These are phyloP conservation scores for Aspergillus aculeatinus DNA, from an alignment of 2,329 filamentous ascomycete species.

Conservation along the genomic window DNA sequence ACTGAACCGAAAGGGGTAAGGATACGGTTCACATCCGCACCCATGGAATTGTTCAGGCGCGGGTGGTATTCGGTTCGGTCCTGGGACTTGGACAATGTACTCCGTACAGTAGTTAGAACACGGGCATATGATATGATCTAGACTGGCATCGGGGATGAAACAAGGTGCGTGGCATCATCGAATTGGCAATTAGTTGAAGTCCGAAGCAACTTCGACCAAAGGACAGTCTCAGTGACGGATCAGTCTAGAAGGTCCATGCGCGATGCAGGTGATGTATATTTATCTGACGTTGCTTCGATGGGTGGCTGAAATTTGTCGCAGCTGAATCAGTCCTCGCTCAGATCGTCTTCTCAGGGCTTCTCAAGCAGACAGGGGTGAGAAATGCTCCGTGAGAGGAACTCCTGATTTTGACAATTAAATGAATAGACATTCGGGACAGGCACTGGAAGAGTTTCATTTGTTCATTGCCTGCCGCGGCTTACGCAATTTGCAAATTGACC, in stretches of 20 bases:
- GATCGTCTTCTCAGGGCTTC: background rate
- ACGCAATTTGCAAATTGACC: slow-evolving; percentile 1
- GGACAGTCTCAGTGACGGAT: slow-evolving; percentile 10
- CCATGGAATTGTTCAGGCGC: slow-evolving; percentile 2
- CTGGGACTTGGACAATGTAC: background rate
- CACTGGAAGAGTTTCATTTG: background rate
- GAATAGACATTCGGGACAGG: background rate
- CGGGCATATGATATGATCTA: background rate
- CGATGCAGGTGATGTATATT: slow-evolving; percentile 7
- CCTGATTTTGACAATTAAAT: background rate
- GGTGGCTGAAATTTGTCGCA: slow-evolving; percentile 1
- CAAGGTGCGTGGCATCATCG: slow-evolving; percentile 21
- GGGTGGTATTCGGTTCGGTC: background rate
- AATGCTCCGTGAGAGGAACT: background rate
- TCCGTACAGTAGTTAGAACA: background rate
- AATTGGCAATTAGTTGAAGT: slow-evolving; percentile 9
- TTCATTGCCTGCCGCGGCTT: background rate
- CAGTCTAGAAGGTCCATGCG: slow-evolving; percentile 12
- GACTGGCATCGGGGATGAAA: slow-evolving; percentile 12
- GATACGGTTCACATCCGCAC: slow-evolving; percentile 6
- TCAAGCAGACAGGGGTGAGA: background rate
- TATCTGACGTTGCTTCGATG: slow-evolving; percentile 4
- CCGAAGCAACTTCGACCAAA: slow-evolving; percentile 11
- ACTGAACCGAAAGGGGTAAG: slow-evolving; percentile 13
- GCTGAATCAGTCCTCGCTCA: background rate